phyloP scores from a whole-genome alignment of 1,284 basidiomycete genomes.

The Tremellales sp. region DNA sequence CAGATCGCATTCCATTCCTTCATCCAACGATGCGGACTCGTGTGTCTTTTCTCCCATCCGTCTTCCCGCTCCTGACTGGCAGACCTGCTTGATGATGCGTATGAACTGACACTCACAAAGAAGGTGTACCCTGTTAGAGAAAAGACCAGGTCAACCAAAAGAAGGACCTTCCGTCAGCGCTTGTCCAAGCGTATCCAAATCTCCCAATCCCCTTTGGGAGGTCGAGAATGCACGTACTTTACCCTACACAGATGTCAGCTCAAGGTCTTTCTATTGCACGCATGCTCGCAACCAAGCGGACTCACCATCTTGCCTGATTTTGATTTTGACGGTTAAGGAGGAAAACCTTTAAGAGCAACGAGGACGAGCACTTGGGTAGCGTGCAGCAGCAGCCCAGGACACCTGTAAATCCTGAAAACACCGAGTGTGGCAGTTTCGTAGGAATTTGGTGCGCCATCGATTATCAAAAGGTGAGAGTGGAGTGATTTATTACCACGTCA shows the following conservation, averaged over 20 bases:
- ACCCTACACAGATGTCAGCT: constrained; percentile 15
- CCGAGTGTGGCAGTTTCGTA: neutral
- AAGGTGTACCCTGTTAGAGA: constrained; percentile 70
- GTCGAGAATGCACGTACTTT: constrained; percentile 26
- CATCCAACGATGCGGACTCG: no score
- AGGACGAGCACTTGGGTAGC: neutral
- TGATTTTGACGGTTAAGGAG: constrained; percentile 26
- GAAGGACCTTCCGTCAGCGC: constrained; percentile 47
- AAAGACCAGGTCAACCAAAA: constrained; percentile 60
- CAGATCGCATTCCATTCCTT: no score
- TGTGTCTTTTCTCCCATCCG: neutral
- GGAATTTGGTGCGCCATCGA: constrained; percentile 3
- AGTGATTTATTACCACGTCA: constrained; percentile 1
- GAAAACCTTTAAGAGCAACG: neutral
- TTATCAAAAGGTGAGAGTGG: neutral
- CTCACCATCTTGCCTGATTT: constrained; percentile 38
- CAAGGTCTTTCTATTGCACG: constrained; percentile 5
- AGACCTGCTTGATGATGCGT: neutral
- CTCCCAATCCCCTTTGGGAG: neutral
- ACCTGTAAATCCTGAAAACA: neutral
- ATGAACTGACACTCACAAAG: constrained; percentile 58
- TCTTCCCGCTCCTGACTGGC: neutral
- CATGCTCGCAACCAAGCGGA: constrained; percentile 4
- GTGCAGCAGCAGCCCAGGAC: neutral
- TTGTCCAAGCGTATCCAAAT: constrained; percentile 1